Evolutionary conservation across 805 yeast species (phyloP).

Genomic region (Metschnikowia continentalis): DNA sequence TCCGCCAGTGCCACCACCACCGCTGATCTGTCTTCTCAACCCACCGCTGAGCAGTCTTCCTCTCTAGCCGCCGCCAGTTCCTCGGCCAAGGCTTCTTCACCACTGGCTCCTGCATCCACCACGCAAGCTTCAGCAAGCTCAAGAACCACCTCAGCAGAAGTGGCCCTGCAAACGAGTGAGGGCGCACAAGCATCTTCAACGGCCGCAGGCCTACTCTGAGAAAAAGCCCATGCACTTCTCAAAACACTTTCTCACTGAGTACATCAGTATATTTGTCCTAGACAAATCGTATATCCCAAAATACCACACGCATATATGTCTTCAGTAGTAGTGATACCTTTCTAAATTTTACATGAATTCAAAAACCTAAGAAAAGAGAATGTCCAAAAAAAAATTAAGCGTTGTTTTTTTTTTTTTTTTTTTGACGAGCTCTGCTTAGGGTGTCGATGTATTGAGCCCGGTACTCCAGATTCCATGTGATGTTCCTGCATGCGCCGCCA

Average conservation of each 20-base stretch:
- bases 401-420: too few species aligned
- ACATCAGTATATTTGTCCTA: background rate
- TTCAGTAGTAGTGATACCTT: background rate
- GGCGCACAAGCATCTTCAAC: conserved; percentile 3
- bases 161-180: background rate
- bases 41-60: background rate
- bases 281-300: background rate
- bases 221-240: background rate
- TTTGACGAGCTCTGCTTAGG: too few species aligned
- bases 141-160: background rate
- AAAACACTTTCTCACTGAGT: background rate
- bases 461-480: background rate
- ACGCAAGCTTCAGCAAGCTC: background rate
- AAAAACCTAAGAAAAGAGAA: too few species aligned
- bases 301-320: background rate
- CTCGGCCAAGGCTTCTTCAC: background rate
- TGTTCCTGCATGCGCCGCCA: background rate
- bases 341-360: background rate
- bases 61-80: background rate
- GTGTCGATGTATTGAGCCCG: background rate
- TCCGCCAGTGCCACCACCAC: background rate
- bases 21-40: background rate
- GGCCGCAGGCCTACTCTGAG: conserved; percentile 2
- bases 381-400: too few species aligned
- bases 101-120: background rate